Base-by-base conservation (phyloP, 2,329 filamentous ascomycete genomes). In the Cordyceps fumosorosea region DNA sequence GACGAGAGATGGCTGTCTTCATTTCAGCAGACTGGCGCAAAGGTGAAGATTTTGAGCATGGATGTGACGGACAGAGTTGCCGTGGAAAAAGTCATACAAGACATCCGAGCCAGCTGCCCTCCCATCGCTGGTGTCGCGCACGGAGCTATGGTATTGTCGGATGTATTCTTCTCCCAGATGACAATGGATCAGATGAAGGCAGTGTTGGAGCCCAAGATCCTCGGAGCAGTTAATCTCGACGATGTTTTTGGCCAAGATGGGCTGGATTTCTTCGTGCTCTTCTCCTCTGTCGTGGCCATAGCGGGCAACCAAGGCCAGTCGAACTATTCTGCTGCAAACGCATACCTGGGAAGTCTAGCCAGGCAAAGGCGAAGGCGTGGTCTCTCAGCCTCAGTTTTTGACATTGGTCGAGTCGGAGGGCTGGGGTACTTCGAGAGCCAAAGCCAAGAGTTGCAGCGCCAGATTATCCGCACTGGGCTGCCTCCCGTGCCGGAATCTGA, bases 271-370 rank as follows among this genome's bases (percentile, higher is more conserved):
- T 76, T 76, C 65, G 66, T 77, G 53, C 44, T 73, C 16, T 71
- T 76, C 54, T 74, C 72, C 1, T 77, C 75, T 0, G 29, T 72
- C 1, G 61, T 67, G 0, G 52, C 52, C 2, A 64, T 73, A 3
- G 60, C 68, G 5, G 75, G 75, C 3, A 73, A 72, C 53, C 26
- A 51, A 8, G 71, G 69, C 6, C 80, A 84, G 65, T 65, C 72
- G 3, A 79, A 76, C 64, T 84, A 84, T 63, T 67, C 70, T 0
- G 76, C 78, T 0, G 79, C 75, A 3, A 81, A 81, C 64, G 64
- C 65, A 3, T 83, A 73, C 69, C 76, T 82, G 72, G 66, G 65
- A 8, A 65, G 65, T 1, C 66, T 83, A 0, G 75, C 73, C 0
- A 53, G 64, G 0, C 69, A 77, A 18, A 68, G 80, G 4, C 63